Base-by-base conservation (phyloP, 2,329 filamentous ascomycete species). In the Colletotrichum spaethianum region DNA sequence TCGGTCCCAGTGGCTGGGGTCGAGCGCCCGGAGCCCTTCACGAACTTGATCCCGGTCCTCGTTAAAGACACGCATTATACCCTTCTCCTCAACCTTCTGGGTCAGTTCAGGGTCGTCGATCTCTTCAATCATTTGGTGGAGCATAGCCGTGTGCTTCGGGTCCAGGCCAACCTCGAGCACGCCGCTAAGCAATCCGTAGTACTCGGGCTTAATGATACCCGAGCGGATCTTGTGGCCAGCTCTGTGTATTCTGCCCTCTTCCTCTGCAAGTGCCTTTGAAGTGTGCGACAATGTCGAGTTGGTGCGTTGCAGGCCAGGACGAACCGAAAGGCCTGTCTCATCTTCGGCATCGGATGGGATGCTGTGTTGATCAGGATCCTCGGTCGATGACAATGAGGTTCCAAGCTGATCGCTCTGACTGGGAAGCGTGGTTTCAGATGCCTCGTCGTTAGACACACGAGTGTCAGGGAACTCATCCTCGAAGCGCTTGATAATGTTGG, bases 381-480 rank as follows among this genome's bases (percentile, higher is more conserved):
- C 82, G 16, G 74, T 75, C 7, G 80, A 79, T 0, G 80, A 80
- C 3, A 80, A 57, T 4, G 81, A 81, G 1, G 75, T 76, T 44
- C 76, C 73, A 2, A 75, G 72, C 62, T 79, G 76, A 73, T 75
- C 67, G 76, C 76, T 71, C 73, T 77, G 52, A 61, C 77, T 76
- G 1, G 77, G 75, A 8, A 74, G 59, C n/a, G 76, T 75, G n/a
- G 76, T 70, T 1, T 78, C 79, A 5, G 77, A 73, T 26, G 77
- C 78, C 44, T 79, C 77, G 61, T 80, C 78, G 12, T 74, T 75
- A 18, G 77, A 76, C 67, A 85, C 85, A 44, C 94, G 91, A 0
- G 94, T 97, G 79, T 98, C 96, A 0, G 96, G 96, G 77, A 95
- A 98, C 81, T 98, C 96, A 79, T 97, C 93, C 81, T 98, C 96